These are phyloP conservation scores for Colletotrichum brevisporum DNA, from an alignment of 2,329 filamentous ascomycete genomes.

Conservation along the genomic window DNA sequence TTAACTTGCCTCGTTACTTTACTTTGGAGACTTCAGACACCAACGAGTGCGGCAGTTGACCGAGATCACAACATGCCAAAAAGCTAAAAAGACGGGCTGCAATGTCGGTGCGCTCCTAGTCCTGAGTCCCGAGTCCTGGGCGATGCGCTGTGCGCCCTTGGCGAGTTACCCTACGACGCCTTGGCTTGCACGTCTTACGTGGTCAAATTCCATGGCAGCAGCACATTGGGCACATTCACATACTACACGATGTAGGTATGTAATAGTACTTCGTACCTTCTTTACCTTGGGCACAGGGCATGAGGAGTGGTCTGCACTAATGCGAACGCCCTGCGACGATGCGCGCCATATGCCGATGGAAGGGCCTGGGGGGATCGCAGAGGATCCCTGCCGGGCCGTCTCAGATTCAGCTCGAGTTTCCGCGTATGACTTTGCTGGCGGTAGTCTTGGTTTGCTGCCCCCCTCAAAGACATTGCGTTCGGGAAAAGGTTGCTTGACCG, in stretches of 20 bases:
- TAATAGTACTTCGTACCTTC: too few species aligned
- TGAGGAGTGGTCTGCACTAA: background rate
- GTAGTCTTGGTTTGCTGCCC: slow-evolving; percentile 27
- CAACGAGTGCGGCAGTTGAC: slow-evolving; percentile 27
- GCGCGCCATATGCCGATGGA: slow-evolving; percentile 5
- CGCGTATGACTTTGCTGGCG: slow-evolving; percentile 17
- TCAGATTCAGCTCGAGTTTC: slow-evolving; percentile 38
- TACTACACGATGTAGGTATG: too few species aligned
- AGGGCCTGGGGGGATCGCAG: slow-evolving; percentile 9
- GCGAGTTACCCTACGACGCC: background rate
- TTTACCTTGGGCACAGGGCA: too few species aligned
- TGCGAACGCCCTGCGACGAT: slow-evolving; percentile 16
- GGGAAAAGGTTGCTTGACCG: slow-evolving; percentile 22
- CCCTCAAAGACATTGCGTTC: slow-evolving; percentile 9
- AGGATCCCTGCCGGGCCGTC: slow-evolving; percentile 32
- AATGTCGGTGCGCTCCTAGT: slow-evolving; percentile 2
- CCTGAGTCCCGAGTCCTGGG: background rate
- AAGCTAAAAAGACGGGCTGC: background rate
- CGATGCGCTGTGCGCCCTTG: slow-evolving; percentile 4
- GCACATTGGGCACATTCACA: background rate
- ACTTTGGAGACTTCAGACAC: background rate
- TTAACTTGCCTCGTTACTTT: background rate
- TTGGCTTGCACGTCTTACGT: slow-evolving; percentile 26
- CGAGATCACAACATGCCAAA: slow-evolving; percentile 13
- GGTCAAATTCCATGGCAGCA: slow-evolving; percentile 17